Evolutionary conservation across 768 basidiomycete genomes (phyloP), one percentile per base, ranked within the genome.

Genomic region (Chlorophyllum brunneum): DNA sequence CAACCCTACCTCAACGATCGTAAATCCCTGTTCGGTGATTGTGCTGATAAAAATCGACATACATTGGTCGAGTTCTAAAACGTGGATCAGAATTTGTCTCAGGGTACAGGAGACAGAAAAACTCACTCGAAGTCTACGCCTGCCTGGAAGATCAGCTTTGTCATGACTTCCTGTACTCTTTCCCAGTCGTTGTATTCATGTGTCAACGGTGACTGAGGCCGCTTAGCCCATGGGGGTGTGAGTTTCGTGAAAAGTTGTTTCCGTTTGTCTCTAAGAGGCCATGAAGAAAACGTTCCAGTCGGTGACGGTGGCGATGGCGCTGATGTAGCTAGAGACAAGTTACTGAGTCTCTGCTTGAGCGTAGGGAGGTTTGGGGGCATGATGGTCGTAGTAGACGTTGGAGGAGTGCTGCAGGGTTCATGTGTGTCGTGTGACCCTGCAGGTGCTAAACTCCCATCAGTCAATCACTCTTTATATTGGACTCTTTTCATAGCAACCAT

Each of bases 81-180:
- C 31, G 59, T 37, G 31, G 33, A 29, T 41, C 30, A 58, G 34
- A n/a, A 48, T 37, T 33, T 44, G 11, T 20, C 20, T 40, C 31
- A 37, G 8, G 36, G 18, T 23, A 37, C 6, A 20, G 42, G 30
- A 43, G 38, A 37, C 39, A 22, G 37, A 30, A 50, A 46, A 27
- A 75, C 86, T 63, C 59, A 94, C 92, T 92, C 90, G 58, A 82
- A 92, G 69, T 94, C 92, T 52, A 92, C 86, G 2, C 92, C 92
- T 38, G 92, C 92, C 64, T 92, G 91, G 60, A 88, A 92, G 39
- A 93, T 90, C 70, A 93, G 74, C 64, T 73, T 81, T 33, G 70
- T 63, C 73, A 93, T 78, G 24, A 86, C 78, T 13, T 83, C 78
- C 56, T 88, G 83, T 10, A 89, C 66, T 54, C 80, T 72, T 33